These are phyloP conservation scores for Fusarium nematophilum DNA, from an alignment of 2,329 filamentous ascomycete genomes.

Conservation along the genomic window DNA sequence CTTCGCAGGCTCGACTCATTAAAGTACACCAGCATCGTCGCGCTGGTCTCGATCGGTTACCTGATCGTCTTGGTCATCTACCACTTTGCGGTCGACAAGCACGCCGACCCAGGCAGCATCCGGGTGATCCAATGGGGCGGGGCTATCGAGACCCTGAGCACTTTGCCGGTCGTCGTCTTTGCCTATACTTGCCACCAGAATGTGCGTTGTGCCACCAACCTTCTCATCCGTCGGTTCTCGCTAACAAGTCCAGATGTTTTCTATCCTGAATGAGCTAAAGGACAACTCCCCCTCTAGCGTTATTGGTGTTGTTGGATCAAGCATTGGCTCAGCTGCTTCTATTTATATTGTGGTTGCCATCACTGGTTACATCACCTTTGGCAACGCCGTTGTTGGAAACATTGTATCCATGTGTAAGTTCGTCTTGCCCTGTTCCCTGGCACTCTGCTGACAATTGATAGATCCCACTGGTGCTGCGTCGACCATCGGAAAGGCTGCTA, in stretches of 20 bases:
- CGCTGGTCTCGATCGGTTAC: conserved; percentile 92
- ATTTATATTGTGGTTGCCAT: conserved; percentile 94
- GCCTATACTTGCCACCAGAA: conserved; percentile 99
- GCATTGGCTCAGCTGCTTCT: conserved; percentile 87
- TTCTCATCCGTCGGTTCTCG: not conserved
- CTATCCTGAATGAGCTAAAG: conserved; percentile 93
- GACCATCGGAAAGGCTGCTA: conserved; percentile 93
- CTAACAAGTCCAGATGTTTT: conserved; percentile 82
- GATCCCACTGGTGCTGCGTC: conserved; percentile 71
- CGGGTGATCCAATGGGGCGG: conserved; percentile 83
- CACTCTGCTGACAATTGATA: conserved; percentile 39
- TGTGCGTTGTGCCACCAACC: conserved; percentile 59
- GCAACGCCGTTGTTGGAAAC: conserved; percentile 88
- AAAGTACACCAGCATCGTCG: conserved; percentile 95
- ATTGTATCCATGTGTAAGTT: conserved; percentile 90
- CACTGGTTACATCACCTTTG: conserved; percentile 95
- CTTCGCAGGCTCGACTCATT: conserved; percentile 91
- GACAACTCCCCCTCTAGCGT: conserved; percentile 82
- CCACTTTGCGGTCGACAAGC: conserved; percentile 86
- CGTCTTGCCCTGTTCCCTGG: no score
- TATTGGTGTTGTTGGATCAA: conserved; percentile 81
- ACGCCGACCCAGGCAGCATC: conserved; percentile 78
- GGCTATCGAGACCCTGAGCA: conserved; percentile 81
- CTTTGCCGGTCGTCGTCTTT: conserved; percentile 95
- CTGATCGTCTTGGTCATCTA: conserved; percentile 93